A percentile compares a stretch with the other conserved stretches of the same genome.
Evolutionary conservation across 2,329 filamentous ascomycete species (phyloP).

Genomic region (Zymoseptoria ardabiliae): DNA sequence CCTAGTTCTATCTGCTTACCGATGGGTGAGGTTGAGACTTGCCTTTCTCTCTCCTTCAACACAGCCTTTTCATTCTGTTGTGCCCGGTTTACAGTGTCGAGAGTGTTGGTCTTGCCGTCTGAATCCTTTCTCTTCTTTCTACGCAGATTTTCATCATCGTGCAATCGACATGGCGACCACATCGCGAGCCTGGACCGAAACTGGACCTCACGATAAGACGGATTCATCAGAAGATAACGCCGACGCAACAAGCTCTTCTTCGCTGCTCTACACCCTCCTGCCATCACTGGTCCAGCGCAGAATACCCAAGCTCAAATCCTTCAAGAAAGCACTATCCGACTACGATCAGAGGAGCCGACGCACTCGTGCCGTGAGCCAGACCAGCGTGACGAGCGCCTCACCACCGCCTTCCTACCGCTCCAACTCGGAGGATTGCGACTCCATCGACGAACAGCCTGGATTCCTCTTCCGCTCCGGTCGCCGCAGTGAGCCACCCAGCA

Average conservation of each 20-base stretch:
- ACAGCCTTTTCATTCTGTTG: neutral
- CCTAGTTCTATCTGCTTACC: neutral
- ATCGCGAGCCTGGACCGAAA: neutral
- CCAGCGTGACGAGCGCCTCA: constrained; percentile 23
- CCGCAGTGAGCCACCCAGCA: constrained; percentile 8
- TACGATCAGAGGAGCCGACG: constrained; percentile 3
- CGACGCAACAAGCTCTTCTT: constrained; percentile 22
- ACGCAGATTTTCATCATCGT: neutral
- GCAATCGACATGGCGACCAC: neutral
- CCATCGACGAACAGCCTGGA: constrained; percentile 8
- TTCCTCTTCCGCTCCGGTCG: constrained; percentile 8
- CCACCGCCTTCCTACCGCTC: constrained; percentile 32
- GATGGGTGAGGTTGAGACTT: neutral
- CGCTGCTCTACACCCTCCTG: constrained; percentile 48
- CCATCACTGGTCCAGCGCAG: constrained; percentile 47
- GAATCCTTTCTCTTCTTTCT: neutral
- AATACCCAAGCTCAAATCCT: constrained; percentile 45
- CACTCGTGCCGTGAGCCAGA: constrained; percentile 10
- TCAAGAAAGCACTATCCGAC: constrained; percentile 31
- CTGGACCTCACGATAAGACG: neutral
- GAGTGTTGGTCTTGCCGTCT: no score
- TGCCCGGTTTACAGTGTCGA: no score
- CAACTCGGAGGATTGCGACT: constrained; percentile 2
- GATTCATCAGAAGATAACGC: neutral
- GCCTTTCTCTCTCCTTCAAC: neutral